Conservation (phyloP, 495 filamentous ascomycete species). For the Evansstolkia leycettana region DNA sequence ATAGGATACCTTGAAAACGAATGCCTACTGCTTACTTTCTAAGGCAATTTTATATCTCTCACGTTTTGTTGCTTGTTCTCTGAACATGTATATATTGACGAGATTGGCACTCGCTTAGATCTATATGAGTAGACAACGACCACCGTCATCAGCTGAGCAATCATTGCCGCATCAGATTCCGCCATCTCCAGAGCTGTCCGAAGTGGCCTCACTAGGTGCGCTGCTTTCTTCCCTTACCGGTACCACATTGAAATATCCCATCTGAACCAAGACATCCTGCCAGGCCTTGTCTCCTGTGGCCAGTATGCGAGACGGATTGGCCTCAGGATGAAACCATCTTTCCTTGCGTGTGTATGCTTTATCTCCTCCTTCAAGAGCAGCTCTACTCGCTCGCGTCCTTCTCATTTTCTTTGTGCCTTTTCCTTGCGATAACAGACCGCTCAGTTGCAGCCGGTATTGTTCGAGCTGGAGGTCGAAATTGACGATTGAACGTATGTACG, state of each 20-base stretch:
- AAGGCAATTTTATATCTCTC: too few relatives aligned
- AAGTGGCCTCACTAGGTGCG: slow-evolving; percentile 1
- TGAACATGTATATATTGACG: too few relatives aligned
- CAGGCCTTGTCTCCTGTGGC: slow-evolving; percentile 55
- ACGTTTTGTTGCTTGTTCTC: too few relatives aligned
- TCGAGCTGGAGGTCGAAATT: slow-evolving; percentile 59
- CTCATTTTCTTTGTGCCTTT: slow-evolving; percentile 49
- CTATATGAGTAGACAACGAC: too few relatives aligned
- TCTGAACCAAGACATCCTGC: slow-evolving; percentile 33
- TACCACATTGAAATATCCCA: slow-evolving; percentile 22
- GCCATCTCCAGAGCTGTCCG: slow-evolving; percentile 6
- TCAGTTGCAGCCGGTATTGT: slow-evolving; percentile 49
- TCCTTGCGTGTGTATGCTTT: slow-evolving; percentile 62
- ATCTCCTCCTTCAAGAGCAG: slow-evolving; percentile 69
- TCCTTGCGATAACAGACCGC: slow-evolving; percentile 43
- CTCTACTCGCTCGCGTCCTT: slow-evolving; percentile 67
- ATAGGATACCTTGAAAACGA: too few relatives aligned
- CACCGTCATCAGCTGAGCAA: too few relatives aligned
- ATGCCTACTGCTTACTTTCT: too few relatives aligned
- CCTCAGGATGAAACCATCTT: slow-evolving; percentile 60
- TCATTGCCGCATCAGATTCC: not conserved
- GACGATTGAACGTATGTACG: slow-evolving; percentile 72
- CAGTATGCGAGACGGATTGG: slow-evolving; percentile 52
- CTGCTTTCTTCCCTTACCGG: slow-evolving; percentile 2
- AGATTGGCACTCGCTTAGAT: too few relatives aligned